These are phyloP conservation scores for Didymella lethalis DNA, from an alignment of 2,329 filamentous ascomycete species.

Conservation along the genomic window DNA sequence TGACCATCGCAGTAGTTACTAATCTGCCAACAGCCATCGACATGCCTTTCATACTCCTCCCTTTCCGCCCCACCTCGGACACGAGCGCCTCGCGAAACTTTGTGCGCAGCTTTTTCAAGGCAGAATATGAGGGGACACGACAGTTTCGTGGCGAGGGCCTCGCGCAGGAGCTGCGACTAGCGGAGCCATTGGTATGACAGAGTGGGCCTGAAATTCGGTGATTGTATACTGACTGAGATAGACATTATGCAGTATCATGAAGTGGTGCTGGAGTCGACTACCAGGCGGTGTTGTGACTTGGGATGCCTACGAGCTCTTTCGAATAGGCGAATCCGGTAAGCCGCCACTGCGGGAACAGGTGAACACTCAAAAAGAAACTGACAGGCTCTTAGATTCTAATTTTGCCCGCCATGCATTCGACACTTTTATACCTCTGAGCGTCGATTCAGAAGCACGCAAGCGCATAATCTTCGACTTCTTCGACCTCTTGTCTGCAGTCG, in stretches of 20 bases:
- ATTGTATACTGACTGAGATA: constrained; percentile 52
- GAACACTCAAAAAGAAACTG: constrained; percentile 24
- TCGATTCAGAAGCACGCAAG: constrained; percentile 83
- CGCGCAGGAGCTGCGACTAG: constrained; percentile 86
- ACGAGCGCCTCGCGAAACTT: constrained; percentile 91
- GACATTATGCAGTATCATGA: constrained; percentile 92
- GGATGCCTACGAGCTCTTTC: constrained; percentile 97
- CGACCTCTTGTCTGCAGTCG: constrained; percentile 87
- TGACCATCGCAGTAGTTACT: constrained; percentile 16
- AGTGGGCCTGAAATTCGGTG: constrained; percentile 8
- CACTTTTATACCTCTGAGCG: constrained; percentile 93
- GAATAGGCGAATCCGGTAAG: constrained; percentile 88
- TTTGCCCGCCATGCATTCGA: constrained; percentile 93
- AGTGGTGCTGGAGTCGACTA: constrained; percentile 98
- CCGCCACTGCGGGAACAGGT: constrained; percentile 14
- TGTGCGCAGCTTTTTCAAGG: constrained; percentile 88
- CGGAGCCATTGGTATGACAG: constrained; percentile 83
- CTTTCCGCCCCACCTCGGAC: constrained; percentile 92
- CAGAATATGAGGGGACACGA: constrained; percentile 65
- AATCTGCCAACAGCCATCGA: constrained; percentile 72
- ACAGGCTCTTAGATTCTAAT: constrained; percentile 73
- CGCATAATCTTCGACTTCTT: constrained; percentile 97
- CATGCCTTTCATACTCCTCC: constrained; percentile 89
- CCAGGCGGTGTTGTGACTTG: constrained; percentile 92
- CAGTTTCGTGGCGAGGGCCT: constrained; percentile 72